phyloP scores from a whole-genome alignment of 352 stramenopile species.

The Halophytophthora polymorphica region DNA sequence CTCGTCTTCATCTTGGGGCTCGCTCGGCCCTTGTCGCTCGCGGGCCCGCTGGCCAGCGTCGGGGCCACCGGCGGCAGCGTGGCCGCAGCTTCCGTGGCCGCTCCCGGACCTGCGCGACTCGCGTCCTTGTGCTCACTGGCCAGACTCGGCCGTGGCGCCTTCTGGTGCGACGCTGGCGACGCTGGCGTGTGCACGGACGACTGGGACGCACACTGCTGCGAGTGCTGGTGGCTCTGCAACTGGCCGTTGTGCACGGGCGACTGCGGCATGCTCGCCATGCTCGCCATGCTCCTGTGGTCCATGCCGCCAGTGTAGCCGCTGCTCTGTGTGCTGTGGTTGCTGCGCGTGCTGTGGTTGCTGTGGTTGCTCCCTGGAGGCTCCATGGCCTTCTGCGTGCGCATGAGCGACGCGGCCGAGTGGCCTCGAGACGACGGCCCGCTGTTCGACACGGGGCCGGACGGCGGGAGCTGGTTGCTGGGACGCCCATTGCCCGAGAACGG shows the following conservation, averaged over 20 bases:
- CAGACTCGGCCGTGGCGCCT: constrained; percentile 7
- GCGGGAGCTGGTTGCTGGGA: constrained; percentile 8
- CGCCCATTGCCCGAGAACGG: constrained; percentile 23
- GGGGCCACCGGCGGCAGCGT: constrained; percentile 16
- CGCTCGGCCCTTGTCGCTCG: constrained; percentile 68
- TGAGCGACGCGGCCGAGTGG: constrained; percentile 6
- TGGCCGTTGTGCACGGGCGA: constrained; percentile 11
- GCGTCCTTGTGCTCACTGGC: constrained; percentile 16
- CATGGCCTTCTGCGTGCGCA: constrained; percentile 26
- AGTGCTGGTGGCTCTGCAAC: constrained; percentile 11
- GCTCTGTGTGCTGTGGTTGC: constrained; percentile 13
- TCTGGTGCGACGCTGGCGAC: constrained; percentile 14
- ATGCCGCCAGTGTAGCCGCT: constrained; percentile 8
- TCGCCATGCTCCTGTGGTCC: constrained; percentile 10
- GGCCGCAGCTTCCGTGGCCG: constrained; percentile 15
- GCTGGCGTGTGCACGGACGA: constrained; percentile 10
- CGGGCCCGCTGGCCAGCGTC: constrained; percentile 35
- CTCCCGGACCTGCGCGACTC: constrained; percentile 1
- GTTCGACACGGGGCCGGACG: constrained; percentile 18
- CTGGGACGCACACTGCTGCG: too few species aligned
- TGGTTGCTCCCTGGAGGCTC: constrained; percentile 33
- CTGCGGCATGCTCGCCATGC: constrained; percentile 10
- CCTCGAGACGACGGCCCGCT: constrained; percentile 15
- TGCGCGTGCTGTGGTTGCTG: constrained; percentile 24
- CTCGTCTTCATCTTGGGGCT: constrained; percentile 62